Base-by-base conservation (phyloP, 2,329 filamentous ascomycete species). In the Rutstroemia sp. region DNA sequence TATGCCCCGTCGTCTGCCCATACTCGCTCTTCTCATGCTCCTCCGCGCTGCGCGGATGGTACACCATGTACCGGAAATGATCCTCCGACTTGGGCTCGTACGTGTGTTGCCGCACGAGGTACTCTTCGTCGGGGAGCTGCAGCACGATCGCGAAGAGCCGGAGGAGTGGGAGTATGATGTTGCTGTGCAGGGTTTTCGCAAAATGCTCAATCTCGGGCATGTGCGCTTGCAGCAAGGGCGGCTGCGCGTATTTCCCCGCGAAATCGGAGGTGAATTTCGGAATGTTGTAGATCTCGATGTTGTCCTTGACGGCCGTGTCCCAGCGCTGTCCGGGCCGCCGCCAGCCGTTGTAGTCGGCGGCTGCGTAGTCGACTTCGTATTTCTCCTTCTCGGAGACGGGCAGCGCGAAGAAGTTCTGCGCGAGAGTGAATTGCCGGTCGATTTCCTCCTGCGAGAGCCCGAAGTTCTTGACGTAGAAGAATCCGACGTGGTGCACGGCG, bases 391-490 rank as follows among this genome's bases (percentile, higher is more conserved):
- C 81, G 9, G 81, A 77, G 0, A 75, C 71, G 0, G 81, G 74
- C 0, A 85, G 71, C 4, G 76, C 66, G 63, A 84, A 85, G 59
- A 86, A 77, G 38, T 79, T 73, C 57, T 80, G 79, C 1, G 77
- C 82, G 2, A 86, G 75, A 12, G 81, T 79, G 59, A 85, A 86
- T 60, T 86, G 82, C 5, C 74, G 72, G 61, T 85, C 77, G 1
- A 86, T 75, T 65, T 82, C 73, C 48, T 83, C 80, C 65, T 85
- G 80, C 0, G 70, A 71, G n/a, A 86, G 73, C 34, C 81, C 81
- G 59, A 80, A 85, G 69, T 85, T 83, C 58, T 77, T 79, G 19
- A 85, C 77, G 59, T 85, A 84, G 70, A 85, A 86, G 71, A 85
- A 81, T 0, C 81, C 79, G 61, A 75, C 70, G 52, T 75, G 63